Evolutionary conservation across 352 stramenopile species (phyloP), one percentile per base, ranked within the genome.

Genomic region (Pythium folliculosum): DNA sequence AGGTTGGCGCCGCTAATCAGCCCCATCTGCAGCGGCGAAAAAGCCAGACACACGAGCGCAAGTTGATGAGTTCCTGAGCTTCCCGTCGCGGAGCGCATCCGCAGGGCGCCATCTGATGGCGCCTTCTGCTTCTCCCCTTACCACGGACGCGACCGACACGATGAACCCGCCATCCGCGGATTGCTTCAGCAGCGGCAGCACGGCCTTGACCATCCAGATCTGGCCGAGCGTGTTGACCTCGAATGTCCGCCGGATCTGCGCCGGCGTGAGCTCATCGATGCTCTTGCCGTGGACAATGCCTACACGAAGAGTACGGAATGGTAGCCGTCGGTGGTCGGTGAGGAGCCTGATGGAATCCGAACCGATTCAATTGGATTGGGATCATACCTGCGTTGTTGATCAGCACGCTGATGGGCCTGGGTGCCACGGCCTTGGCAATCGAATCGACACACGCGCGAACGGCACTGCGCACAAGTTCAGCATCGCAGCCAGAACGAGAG

Each of bases 61-160:
- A 30, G 51, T 22, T 57, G 44, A 35, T 57, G 45, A 35, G 25
- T 38, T 25, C 6, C 30, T 55, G 40, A 40, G 9, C 37, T 43
- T 43, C 37, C 37, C 37, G 37, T 43, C 37, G 37, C 37, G 17
- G 40, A 47, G 17, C 14, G 40, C 40, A 47, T 47, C 40, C 13
- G 17, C 40, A n/a, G 2, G 12, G 5, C 17, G 40, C 40, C 40
- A 47, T n/a, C 40, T 47, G 40, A 47, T 47, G 40, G 40, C 23
- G 10, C 25, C 17, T 22, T 52, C 10, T 32, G 27, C 27, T 63
- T 64, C 57, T 64, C 58, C 48, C 58, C 74, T 51, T 71, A 89
- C 81, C 52, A 95, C 75, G 12, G 87, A 95, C 5, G 87, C 84
- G n/a, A 95, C 32, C 0, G 85, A 87, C 21, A 95, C 84, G 22